Percentiles rank a stretch among this genome's conserved stretches.
These are phyloP conservation scores for Sphagnum contortum DNA, from an alignment of 225 moss, liverwort and hornwort genomes.

Conservation along the genomic window DNA sequence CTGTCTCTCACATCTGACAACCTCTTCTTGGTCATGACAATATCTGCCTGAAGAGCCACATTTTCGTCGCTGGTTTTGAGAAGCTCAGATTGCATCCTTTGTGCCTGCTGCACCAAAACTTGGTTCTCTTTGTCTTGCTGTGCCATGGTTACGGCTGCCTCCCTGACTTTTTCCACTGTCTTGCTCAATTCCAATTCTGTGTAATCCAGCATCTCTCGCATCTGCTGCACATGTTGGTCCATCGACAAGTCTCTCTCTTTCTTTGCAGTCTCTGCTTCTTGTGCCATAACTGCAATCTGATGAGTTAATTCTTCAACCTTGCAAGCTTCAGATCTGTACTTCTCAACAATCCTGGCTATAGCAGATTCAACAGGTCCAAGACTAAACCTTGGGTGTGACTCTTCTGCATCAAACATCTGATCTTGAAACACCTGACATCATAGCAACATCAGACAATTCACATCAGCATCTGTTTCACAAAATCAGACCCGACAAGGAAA, in stretches of 20 bases:
- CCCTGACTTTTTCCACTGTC: constrained; percentile 24
- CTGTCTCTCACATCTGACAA: constrained; percentile 24
- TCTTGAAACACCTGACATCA: neutral
- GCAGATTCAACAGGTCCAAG: constrained; percentile 10
- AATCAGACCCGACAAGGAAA: too few relatives aligned
- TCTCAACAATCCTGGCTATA: constrained; percentile 17
- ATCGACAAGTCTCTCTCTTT: constrained; percentile 22
- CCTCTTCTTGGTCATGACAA: constrained; percentile 36
- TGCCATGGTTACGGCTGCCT: constrained; percentile 19
- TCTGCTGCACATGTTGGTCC: constrained; percentile 21
- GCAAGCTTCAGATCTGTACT: constrained; percentile 19
- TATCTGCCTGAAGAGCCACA: constrained; percentile 18
- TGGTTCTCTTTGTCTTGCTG: constrained; percentile 27
- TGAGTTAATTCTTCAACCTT: constrained; percentile 21
- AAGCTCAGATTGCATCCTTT: constrained; percentile 36
- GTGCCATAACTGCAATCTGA: constrained; percentile 8
- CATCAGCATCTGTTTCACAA: too few relatives aligned
- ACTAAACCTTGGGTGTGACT: neutral
- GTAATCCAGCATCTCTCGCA: constrained; percentile 30
- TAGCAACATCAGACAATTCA: neutral
- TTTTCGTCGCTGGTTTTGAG: constrained; percentile 26
- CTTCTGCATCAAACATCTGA: neutral
- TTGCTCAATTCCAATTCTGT: constrained; percentile 37
- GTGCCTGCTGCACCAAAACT: constrained; percentile 18
- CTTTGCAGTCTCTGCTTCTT: constrained; percentile 17